Conservation (phyloP, 2,329 filamentous ascomycete species). For the Epichloe bromicola region DNA sequence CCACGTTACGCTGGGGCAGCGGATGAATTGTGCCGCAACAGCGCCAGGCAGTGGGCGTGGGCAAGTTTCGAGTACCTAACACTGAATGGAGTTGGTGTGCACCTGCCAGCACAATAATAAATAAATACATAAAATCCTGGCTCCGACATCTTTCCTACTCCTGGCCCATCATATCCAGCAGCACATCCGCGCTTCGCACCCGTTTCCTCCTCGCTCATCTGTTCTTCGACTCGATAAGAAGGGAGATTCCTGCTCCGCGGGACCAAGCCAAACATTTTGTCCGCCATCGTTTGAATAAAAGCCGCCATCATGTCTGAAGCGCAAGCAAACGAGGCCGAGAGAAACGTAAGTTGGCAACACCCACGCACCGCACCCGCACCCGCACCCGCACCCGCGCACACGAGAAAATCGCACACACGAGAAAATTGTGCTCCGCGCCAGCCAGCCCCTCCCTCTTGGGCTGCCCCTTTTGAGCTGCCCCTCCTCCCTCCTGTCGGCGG, state of each 20-base stretch:
- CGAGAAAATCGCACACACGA: constrained; percentile 6
- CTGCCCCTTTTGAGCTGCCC: constrained; percentile 9
- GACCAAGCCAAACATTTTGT: constrained; percentile 12
- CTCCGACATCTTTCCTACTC: constrained; percentile 19
- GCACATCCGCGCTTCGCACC: constrained; percentile 5
- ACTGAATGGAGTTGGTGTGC: too few species aligned
- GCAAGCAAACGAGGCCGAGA: constrained; percentile 87
- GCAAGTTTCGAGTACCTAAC: neutral
- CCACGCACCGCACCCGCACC: neutral
- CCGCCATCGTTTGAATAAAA: constrained; percentile 11
- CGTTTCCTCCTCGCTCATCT: constrained; percentile 8
- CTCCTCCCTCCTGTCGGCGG: constrained; percentile 9
- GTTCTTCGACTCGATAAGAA: constrained; percentile 5
- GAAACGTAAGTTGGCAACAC: constrained; percentile 52
- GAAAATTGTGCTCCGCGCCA: constrained; percentile 10
- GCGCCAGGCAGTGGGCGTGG: neutral
- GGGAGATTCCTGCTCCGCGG: constrained; percentile 10
- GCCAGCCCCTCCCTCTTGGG: constrained; percentile 1
- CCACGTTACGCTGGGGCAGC: constrained; percentile 3
- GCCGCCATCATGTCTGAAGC: constrained; percentile 67
- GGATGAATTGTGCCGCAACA: neutral
- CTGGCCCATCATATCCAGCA: constrained; percentile 4
- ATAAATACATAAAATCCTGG: constrained; percentile 8
- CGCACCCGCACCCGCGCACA: neutral
- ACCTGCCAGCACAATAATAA: constrained; percentile 1